phyloP scores from a whole-genome alignment of 176 grass and related monocot genomes.

The Oryza officinalis region DNA sequence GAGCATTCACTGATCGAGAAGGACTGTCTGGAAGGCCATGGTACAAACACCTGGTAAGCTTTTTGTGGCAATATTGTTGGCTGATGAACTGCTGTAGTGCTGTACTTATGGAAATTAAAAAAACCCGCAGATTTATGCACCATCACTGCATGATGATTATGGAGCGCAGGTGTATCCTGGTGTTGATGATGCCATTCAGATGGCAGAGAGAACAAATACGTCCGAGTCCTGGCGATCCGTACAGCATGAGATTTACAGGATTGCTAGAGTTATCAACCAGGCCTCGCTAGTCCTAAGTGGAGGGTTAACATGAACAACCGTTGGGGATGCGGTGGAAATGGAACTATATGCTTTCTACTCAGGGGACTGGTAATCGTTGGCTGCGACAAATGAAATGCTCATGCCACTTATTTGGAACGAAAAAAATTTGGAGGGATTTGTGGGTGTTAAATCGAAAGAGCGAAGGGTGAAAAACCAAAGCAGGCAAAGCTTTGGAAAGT shows the following conservation, averaged over 20 bases:
- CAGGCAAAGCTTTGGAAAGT: background rate
- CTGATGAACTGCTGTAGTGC: background rate
- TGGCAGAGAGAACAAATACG: slow-evolving; percentile 54
- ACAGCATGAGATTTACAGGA: slow-evolving; percentile 79
- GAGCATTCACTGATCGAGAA: slow-evolving; percentile 72
- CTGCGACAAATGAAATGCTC: background rate
- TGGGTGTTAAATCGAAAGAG: background rate
- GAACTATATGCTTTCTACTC: background rate
- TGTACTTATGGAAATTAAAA: slow-evolving; percentile 20
- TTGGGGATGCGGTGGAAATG: background rate
- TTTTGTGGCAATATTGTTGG: background rate
- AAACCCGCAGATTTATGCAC: slow-evolving; percentile 62
- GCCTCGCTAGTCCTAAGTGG: slow-evolving; percentile 63
- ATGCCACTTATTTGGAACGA: background rate
- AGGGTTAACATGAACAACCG: slow-evolving; percentile 44
- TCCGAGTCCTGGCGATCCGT: slow-evolving; percentile 54
- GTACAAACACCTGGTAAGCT: slow-evolving; percentile 91
- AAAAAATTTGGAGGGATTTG: background rate
- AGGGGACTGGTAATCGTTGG: background rate
- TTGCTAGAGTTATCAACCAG: slow-evolving; percentile 65
- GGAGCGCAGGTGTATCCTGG: slow-evolving; percentile 75
- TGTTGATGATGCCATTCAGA: slow-evolving; percentile 64
- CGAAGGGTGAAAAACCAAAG: background rate
- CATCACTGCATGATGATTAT: slow-evolving; percentile 73
- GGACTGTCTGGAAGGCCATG: slow-evolving; percentile 73